Evolutionary conservation across 2,329 filamentous ascomycete genomes (phyloP), one percentile per base, ranked within the genome.

Genomic region (Aspergillus pseudotamarii): DNA sequence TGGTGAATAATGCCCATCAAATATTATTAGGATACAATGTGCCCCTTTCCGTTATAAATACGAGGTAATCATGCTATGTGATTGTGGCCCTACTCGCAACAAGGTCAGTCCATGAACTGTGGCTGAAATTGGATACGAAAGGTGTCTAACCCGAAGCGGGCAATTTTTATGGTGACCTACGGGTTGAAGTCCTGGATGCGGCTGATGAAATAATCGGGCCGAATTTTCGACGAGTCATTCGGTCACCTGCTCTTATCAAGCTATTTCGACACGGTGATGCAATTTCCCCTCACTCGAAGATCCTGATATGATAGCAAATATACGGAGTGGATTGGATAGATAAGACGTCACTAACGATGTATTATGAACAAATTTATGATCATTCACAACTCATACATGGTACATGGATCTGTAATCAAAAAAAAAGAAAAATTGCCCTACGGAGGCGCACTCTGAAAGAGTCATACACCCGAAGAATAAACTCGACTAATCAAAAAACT

Each of bases 401-500:
- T 23, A 23, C 30, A 23, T 36, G 32, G 16, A n/a, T 21, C 8
- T n/a, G 38, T 41, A 41, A 41, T 41, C 38, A 41, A 41, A 19
- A 55, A 12, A 11, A 41, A 41, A 19, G 41, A 12, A 11, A 26
- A 26, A 4, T 6, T 9, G 9, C n/a, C 34, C 26, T 21, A 54
- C 41, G 32, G 28, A 23, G 19, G 43, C 43, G 48, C 28, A 16
- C 12, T 58, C 56, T 21, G 38, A 28, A 30, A n/a, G 21, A 32
- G 51, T 54, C 51, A 54, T 54, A 12, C 12, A 8, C 51, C 51
- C 51, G 51, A 43, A 16, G 41, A 21, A 19, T 16, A 36, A 32
- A 16, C n/a, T 43, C 10, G n/a, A 56, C 57, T 63, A 62, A 66
- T 61, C 36, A 36, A 58, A 43, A 57, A 50, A 41, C 10, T 34